Evolutionary conservation across 23 red algal species (phyloP), one percentile per base, ranked within the genome.

Genomic region (Gracilaria vermiculophylla): DNA sequence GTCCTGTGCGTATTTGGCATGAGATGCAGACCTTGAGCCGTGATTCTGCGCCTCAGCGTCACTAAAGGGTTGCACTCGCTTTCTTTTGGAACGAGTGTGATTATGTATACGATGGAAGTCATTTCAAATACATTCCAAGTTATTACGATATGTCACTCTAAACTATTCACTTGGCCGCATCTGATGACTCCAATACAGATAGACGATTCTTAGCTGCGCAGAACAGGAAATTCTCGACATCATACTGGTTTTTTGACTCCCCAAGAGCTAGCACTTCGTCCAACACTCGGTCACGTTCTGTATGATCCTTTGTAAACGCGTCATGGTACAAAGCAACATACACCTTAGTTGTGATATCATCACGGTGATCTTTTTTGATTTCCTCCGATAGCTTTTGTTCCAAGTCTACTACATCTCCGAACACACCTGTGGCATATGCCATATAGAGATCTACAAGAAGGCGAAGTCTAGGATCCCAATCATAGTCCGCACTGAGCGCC

Each of bases 251-350:
- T 64, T 13, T 41, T 53, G 84, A 47, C 16, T 33, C n/a, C 28
- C 69, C 69, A 58, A 88, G 35, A 12, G 69, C 72, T 0, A 39
- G 20, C 5, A 78, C 54, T 19, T 60, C 69, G 12, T 88, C 84
- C 52, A 88, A 57, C 23, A 48, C 69, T 15, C 69, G 69, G 28
- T 88, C 55, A 29, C 66, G 33, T 42, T 88, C 72, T 23, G n/a
- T 19, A 5, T 52, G 31, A 88, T 88, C 84, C n/a, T 51, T 58
- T 50, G 84, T 88, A 62, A 88, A 88, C 11, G 84, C 84, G 28
- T 88, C 84, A 66, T 88, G 84, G 34, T 88, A 88, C 66, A 88
- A 43, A 7, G 84, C 84, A 20, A 88, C 37, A 40, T 88, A 88
- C 2, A 88, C 57, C 40, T 76, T 60, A 6, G 84, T 25, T 3